Percentiles rank a stretch among this genome's conserved stretches.
Evolutionary conservation across 1,139 yeast genomes (phyloP).

Genomic region (Hansenula sp.): DNA sequence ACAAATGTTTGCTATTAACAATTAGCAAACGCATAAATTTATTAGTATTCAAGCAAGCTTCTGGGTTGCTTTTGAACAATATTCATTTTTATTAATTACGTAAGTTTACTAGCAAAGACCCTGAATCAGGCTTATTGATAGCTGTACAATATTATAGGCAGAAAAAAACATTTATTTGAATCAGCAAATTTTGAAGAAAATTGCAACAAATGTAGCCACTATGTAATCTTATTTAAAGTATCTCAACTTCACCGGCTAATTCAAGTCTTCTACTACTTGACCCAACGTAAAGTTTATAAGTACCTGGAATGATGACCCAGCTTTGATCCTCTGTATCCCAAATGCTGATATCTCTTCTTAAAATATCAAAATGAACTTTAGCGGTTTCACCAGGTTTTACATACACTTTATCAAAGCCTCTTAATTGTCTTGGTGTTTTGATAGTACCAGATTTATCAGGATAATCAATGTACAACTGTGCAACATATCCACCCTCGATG

Average conservation of each 20-base stretch:
- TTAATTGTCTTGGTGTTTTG: constrained; percentile 45
- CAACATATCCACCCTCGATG: constrained; percentile 46
- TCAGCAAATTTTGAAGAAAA: too few relatives aligned
- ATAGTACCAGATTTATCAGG: constrained; percentile 34
- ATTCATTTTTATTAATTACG: too few relatives aligned
- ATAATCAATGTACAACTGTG: constrained; percentile 53
- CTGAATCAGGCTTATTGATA: too few relatives aligned
- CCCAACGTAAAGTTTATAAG: constrained; percentile 49
- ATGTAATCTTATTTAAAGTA: constrained; percentile 1
- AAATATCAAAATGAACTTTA: constrained; percentile 39
- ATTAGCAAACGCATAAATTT: too few relatives aligned
- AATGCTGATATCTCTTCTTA: constrained; percentile 51
- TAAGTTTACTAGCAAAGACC: too few relatives aligned
- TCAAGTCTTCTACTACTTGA: constrained; percentile 50
- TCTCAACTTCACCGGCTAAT: constrained; percentile 27
- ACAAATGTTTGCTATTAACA: too few relatives aligned
- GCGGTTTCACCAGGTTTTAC: constrained; percentile 40
- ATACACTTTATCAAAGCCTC: constrained; percentile 57
- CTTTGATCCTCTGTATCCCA: constrained; percentile 58
- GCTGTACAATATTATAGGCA: too few relatives aligned
- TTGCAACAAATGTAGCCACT: too few relatives aligned
- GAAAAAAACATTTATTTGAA: too few relatives aligned
- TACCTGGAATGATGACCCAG: constrained; percentile 59
- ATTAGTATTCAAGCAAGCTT: too few relatives aligned
- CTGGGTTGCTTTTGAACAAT: too few relatives aligned